Evolutionary conservation across 2,329 filamentous ascomycete genomes (phyloP).

Genomic region (Ceratocystis cubensis): DNA sequence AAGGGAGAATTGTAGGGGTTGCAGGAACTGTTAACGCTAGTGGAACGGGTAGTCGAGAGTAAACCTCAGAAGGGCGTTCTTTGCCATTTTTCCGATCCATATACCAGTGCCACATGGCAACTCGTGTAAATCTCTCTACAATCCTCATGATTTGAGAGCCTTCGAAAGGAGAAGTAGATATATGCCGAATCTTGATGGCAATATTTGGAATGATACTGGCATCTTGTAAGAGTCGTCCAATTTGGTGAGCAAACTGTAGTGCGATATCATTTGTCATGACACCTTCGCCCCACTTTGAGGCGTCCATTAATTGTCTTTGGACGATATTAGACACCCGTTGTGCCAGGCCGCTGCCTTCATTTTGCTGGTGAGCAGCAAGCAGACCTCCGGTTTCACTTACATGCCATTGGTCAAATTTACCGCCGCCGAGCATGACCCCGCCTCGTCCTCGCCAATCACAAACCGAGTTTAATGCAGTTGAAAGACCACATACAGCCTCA

Average conservation of each 20-base stretch:
- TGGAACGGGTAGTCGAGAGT: slow-evolving; percentile 63
- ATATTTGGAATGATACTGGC: slow-evolving; percentile 29
- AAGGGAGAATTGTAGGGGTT: slow-evolving; percentile 87
- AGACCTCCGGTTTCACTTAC: slow-evolving; percentile 77
- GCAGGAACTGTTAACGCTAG: slow-evolving; percentile 61
- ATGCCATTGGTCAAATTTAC: slow-evolving; percentile 79
- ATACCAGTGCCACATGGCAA: slow-evolving; percentile 75
- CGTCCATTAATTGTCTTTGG: slow-evolving; percentile 72
- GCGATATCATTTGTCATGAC: slow-evolving; percentile 47
- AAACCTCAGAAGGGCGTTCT: slow-evolving; percentile 45
- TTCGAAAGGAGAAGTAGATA: slow-evolving; percentile 74
- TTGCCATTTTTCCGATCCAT: slow-evolving; percentile 58
- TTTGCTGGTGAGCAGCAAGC: slow-evolving; percentile 52
- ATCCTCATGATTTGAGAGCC: slow-evolving; percentile 73
- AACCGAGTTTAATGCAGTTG: slow-evolving; percentile 89
- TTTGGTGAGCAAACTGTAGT: slow-evolving; percentile 37
- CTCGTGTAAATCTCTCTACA: slow-evolving; percentile 69
- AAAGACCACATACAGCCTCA: slow-evolving; percentile 89
- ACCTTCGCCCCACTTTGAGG: slow-evolving; percentile 72
- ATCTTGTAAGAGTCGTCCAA: slow-evolving; percentile 32
- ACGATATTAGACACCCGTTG: slow-evolving; percentile 86
- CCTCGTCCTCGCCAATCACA: slow-evolving; percentile 89
- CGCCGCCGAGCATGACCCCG: slow-evolving; percentile 62
- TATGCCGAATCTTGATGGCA: slow-evolving; percentile 36
- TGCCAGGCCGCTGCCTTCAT: slow-evolving; percentile 64